A percentile compares a stretch with the other conserved stretches of the same genome.
These are phyloP conservation scores for Zangia roseola DNA, from an alignment of 768 basidiomycete species.

Conservation along the genomic window DNA sequence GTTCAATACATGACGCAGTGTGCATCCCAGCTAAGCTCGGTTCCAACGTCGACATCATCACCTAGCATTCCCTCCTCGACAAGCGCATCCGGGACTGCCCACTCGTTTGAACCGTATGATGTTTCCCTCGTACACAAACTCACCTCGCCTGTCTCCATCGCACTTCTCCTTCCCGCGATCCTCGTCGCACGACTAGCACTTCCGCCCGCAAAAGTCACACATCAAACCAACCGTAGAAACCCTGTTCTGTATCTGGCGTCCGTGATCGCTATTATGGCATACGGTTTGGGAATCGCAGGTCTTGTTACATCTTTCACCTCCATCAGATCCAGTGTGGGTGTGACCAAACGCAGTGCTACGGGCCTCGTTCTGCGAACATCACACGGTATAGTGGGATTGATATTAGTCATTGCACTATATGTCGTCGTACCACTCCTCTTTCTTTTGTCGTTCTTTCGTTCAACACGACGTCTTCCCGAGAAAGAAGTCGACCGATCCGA, in stretches of 20 bases:
- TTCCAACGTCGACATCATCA: conserved; percentile 24
- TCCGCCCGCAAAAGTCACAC: conserved; percentile 32
- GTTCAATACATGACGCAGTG: conserved; percentile 60
- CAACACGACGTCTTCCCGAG: conserved; percentile 9
- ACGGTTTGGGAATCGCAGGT: conserved; percentile 61
- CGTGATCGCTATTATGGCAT: conserved; percentile 46
- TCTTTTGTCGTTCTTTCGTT: conserved; percentile 29
- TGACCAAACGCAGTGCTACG: conserved; percentile 34
- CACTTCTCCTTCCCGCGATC: conserved; percentile 41
- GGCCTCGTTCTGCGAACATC: conserved; percentile 47
- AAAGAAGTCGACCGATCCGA: conserved; percentile 28
- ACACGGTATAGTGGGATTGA: conserved; percentile 66
- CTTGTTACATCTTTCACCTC: conserved; percentile 63
- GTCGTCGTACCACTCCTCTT: conserved; percentile 44
- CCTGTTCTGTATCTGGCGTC: conserved; percentile 37
- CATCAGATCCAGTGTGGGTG: conserved; percentile 31
- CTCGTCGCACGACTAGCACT: conserved; percentile 42
- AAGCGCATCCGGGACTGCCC: conserved; percentile 17
- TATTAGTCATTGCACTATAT: conserved; percentile 64
- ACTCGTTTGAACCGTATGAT: conserved; percentile 34
- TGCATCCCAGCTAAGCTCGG: conserved; percentile 39
- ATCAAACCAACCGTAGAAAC: conserved; percentile 21
- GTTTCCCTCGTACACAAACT: conserved; percentile 48
- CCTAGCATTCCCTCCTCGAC: conserved; percentile 13
- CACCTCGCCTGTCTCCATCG: conserved; percentile 48